Conservation (phyloP, 805 yeast genomes). For the Lachancea lanzarotensis region DNA sequence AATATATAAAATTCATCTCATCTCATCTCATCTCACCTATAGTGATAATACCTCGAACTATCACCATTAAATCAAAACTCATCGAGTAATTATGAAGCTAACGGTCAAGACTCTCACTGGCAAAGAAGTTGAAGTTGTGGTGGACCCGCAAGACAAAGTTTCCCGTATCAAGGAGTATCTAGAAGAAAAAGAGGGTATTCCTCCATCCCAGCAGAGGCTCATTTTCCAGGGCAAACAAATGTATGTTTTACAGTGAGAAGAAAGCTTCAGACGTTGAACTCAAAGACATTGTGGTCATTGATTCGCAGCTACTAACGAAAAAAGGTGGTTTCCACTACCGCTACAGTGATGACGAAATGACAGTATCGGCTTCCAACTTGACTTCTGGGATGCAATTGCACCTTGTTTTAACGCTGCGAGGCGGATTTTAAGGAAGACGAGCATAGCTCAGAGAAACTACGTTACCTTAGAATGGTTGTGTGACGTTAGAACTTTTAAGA, state of each 20-base stretch:
- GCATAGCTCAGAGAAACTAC: too few species aligned
- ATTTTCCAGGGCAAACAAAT: conserved; percentile 88
- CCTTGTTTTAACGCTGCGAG: conserved; percentile 86
- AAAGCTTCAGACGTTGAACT: too few species aligned
- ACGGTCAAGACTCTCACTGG: conserved; percentile 30
- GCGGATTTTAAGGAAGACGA: conserved; percentile 44
- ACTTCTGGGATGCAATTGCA: conserved; percentile 84
- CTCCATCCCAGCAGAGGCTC: conserved; percentile 91
- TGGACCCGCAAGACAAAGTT: conserved; percentile 36
- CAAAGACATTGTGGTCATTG: too few species aligned
- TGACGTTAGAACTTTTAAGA: neutral
- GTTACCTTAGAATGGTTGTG: too few species aligned
- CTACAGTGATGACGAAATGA: conserved; percentile 58
- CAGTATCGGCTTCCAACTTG: conserved; percentile 67
- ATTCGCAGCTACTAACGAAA: neutral
- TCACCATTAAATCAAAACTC: neutral
- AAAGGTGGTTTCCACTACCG: neutral
- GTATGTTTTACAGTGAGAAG: conserved; percentile 35
- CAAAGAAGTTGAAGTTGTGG: conserved; percentile 33
- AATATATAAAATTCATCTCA: neutral
- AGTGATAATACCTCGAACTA: neutral
- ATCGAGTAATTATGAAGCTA: conserved; percentile 14
- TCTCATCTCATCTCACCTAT: neutral
- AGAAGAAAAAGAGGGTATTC: conserved; percentile 96
- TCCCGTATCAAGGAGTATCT: conserved; percentile 79